A percentile compares a stretch with the other conserved stretches of the same genome.
Conservation (phyloP, 2,329 filamentous ascomycete species). For the Ascochyta viciae-villosae region DNA sequence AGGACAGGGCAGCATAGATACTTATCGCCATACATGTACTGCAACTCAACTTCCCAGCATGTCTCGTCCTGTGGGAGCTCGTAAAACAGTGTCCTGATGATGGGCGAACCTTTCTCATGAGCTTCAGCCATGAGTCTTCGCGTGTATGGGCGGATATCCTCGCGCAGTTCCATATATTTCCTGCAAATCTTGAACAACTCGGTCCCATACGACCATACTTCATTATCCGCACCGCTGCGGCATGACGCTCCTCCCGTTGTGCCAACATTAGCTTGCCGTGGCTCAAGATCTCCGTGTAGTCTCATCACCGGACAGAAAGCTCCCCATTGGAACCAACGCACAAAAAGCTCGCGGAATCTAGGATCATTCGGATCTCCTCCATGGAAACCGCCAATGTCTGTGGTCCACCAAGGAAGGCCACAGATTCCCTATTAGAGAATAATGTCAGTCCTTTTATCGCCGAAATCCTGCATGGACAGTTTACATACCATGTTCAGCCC, state of each 20-base stretch:
- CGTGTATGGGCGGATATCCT: conserved; percentile 65
- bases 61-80: conserved; percentile 65
- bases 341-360: conserved; percentile 67
- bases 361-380: conserved; percentile 65
- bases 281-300: conserved; percentile 71
- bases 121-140: conserved; percentile 65
- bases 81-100: conserved; percentile 70
- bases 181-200: conserved; percentile 67
- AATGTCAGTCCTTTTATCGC: no score
- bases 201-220: conserved; percentile 71
- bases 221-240: conserved; percentile 62
- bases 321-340: conserved; percentile 74
- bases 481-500: conserved; percentile 66
- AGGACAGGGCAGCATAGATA: conserved; percentile 67
- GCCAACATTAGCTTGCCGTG: conserved; percentile 57
- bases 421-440: no score
- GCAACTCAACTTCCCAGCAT: conserved; percentile 64
- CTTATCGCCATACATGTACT: conserved; percentile 69
- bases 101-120: conserved; percentile 64
- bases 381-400: conserved; percentile 74
- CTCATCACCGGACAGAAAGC: conserved; percentile 72
- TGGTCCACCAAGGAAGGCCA: conserved; percentile 73
- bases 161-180: conserved; percentile 65
- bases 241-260: conserved; percentile 48
- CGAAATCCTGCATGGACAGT: no score